Percentiles rank a stretch among this genome's conserved stretches.
phyloP scores from a whole-genome alignment of 306 rosid species.

The Citrullus colocynthis region DNA sequence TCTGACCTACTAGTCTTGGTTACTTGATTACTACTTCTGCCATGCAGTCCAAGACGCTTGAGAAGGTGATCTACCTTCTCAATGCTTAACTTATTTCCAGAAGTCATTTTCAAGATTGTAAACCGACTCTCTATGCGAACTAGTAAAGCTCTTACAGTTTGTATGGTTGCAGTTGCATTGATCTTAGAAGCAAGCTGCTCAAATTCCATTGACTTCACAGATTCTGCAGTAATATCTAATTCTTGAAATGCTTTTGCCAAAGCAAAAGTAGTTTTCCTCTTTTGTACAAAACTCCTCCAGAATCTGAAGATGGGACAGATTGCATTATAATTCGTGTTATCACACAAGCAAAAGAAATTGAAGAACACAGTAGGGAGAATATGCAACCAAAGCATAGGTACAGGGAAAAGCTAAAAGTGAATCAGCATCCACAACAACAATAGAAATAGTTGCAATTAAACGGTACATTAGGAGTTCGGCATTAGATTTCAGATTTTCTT shows the following conservation, averaged over 20 bases:
- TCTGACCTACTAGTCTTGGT: slow-evolving; percentile 24
- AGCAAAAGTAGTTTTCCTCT: slow-evolving; percentile 52
- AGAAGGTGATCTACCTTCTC: slow-evolving; percentile 91
- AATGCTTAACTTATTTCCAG: slow-evolving; percentile 28
- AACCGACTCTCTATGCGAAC: slow-evolving; percentile 67
- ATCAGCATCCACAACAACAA: not conserved
- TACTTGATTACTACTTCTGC: slow-evolving; percentile 37
- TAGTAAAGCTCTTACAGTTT: slow-evolving; percentile 51
- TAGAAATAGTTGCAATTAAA: not conserved
- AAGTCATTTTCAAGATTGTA: slow-evolving; percentile 34
- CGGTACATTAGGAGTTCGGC: not conserved
- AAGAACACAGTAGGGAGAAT: not conserved
- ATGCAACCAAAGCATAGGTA: not conserved
- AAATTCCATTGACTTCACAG: slow-evolving; percentile 65
- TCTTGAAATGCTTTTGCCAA: slow-evolving; percentile 51
- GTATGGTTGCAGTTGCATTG: slow-evolving; percentile 62
- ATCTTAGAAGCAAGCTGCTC: slow-evolving; percentile 75
- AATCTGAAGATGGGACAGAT: slow-evolving; percentile 32
- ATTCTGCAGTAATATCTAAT: slow-evolving; percentile 49
- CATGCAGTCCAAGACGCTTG: slow-evolving; percentile 65
- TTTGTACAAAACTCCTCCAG: slow-evolving; percentile 58
- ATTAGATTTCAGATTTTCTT: not conserved
- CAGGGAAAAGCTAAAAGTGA: not conserved
- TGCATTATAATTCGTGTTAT: not conserved
- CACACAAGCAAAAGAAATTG: not conserved